Base-by-base conservation (phyloP, 345 rosid genomes). In the Rhodomyrtus tomentosa region DNA sequence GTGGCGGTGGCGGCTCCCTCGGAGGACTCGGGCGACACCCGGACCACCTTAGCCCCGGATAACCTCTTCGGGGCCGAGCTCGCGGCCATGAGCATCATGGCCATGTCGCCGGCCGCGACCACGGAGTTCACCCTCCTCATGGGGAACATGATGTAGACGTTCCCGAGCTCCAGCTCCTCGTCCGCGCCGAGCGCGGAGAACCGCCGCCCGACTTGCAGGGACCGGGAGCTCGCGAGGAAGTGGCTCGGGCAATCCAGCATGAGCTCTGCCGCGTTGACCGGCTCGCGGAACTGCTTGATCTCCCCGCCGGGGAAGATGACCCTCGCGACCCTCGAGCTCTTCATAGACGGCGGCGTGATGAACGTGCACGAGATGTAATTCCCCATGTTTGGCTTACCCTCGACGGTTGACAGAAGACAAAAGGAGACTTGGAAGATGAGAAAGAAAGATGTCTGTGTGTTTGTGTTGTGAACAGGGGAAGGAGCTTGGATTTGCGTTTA, bases 221-320 rank as follows among this genome's bases (percentile, higher is more conserved):
- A 91, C 52, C 83, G 83, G 6, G 93, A 83, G 59, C 89, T 91
- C 0, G 86, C 83, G 16, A 93, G 29, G 86, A 94, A 94, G 85
- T 87, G 89, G 25, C 88, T 90, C 0, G 97, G 97, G 80, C 93
- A 89, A 55, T 94, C 95, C 22, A 94, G 25, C 97, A 94, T 94
- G 80, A 93, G 84, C 89, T 94, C 97, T 0, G 95, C 97, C 0
- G 95, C 97, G 81, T 87, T 92, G 27, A 89, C 82, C 0, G 85
- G 79, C 22, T 89, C 89, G 38, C 91, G 86, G 83, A 91, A 92
- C 83, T 90, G 95, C 83, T 88, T 82, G 45, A 93, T 82, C 83
- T 90, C 94, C 14, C 97, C 94, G 38, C 88, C 85, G 27, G 95
- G 95, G 54, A 93, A 87, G 56, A 94, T 50, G 24, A 93, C 97